Percentiles rank a stretch among this genome's conserved stretches.
phyloP scores from a whole-genome alignment of 768 basidiomycete genomes.

The Tricholoma bakamatsutake region DNA sequence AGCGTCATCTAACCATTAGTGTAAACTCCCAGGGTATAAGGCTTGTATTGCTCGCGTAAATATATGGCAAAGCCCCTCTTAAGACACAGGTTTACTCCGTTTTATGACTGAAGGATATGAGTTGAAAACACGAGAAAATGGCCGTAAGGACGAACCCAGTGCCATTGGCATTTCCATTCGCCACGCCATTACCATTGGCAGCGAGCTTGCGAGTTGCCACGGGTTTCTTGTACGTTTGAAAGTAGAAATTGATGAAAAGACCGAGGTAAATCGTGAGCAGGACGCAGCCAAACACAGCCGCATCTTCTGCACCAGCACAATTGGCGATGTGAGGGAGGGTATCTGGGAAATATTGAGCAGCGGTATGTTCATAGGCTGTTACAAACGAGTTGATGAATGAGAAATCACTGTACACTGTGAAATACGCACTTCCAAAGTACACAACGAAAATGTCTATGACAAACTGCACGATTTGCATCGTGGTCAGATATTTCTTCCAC shows the following conservation, averaged over 20 bases:
- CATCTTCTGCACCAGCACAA: constrained; percentile 85
- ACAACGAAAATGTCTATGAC: constrained; percentile 85
- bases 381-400: neutral
- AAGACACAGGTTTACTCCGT: constrained; percentile 21
- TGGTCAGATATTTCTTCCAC: constrained; percentile 99
- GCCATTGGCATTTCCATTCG: constrained; percentile 42
- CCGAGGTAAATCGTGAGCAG: constrained; percentile 87
- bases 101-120: constrained; percentile 23
- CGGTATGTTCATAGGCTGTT: constrained; percentile 78
- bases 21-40: constrained; percentile 32
- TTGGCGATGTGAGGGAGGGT: constrained; percentile 65
- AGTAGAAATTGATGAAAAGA: constrained; percentile 94
- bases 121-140: neutral
- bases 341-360: constrained; percentile 51
- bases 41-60: constrained; percentile 25
- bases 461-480: constrained; percentile 96
- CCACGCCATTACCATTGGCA: constrained; percentile 30
- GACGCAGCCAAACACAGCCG: constrained; percentile 85
- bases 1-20: constrained; percentile 25
- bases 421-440: constrained; percentile 88
- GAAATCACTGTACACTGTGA: constrained; percentile 2
- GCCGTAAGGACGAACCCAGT: constrained; percentile 20
- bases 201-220: constrained; percentile 25
- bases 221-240: constrained; percentile 77
- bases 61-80: constrained; percentile 12